These are phyloP conservation scores for Mortierella sp. DNA, from an alignment of 371 early-diverging fungal species.

Conservation along the genomic window DNA sequence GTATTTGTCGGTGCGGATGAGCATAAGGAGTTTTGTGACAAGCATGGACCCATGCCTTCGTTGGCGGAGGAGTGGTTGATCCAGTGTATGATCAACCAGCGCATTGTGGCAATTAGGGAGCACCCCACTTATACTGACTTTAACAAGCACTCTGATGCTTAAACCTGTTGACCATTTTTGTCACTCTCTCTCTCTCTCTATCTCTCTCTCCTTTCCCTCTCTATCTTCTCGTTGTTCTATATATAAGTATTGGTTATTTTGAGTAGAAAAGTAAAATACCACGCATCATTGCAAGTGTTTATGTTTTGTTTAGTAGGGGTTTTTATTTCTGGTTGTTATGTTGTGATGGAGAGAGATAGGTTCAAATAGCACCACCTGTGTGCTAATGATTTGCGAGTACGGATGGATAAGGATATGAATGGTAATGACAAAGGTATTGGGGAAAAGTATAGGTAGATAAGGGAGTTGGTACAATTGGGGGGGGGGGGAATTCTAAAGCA, in stretches of 20 bases:
- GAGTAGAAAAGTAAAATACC: no score
- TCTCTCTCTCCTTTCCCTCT: no score
- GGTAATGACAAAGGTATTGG: neutral
- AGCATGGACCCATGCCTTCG: neutral
- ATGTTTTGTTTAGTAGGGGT: neutral
- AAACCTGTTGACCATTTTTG: no score
- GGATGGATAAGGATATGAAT: neutral
- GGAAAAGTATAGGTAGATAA: neutral
- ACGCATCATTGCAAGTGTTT: no score
- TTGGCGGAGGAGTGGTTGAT: slow-evolving; percentile 40
- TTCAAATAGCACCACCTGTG: neutral
- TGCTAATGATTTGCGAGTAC: neutral
- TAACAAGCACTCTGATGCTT: neutral
- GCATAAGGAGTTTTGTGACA: slow-evolving; percentile 9
- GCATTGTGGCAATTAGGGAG: slow-evolving; percentile 27
- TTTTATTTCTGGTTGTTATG: neutral
- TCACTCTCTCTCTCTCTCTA: no score
- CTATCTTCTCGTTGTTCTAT: no score
- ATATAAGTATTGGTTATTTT: no score
- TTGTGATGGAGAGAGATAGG: neutral
- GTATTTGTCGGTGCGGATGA: slow-evolving; percentile 14
- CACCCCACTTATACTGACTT: slow-evolving; percentile 32
- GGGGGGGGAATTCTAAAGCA: neutral
- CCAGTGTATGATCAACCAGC: slow-evolving; percentile 55
- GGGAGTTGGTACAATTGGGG: neutral